A percentile compares a stretch with the other conserved stretches of the same genome.
phyloP scores from a whole-genome alignment of 2,329 filamentous ascomycete species.

The Fusarium kyushuense region DNA sequence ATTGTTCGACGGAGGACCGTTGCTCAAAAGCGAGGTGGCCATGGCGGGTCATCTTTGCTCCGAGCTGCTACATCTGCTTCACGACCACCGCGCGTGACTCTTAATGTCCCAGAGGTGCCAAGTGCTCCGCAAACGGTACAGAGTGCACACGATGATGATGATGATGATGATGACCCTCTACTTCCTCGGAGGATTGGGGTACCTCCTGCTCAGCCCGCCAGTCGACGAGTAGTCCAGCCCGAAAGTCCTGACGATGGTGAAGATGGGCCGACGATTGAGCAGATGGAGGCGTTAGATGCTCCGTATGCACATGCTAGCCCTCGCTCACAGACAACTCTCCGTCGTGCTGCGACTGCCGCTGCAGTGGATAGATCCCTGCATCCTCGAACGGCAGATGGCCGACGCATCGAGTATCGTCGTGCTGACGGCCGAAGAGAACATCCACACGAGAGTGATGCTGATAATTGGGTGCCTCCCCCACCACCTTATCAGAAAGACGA shows the following conservation, averaged over 20 bases:
- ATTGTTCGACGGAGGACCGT: conserved; percentile 81
- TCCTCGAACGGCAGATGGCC: conserved; percentile 65
- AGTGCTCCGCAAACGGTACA: conserved; percentile 44
- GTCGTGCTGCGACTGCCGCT: conserved; percentile 80
- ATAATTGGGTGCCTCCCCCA: conserved; percentile 89
- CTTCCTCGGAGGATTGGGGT: conserved; percentile 62
- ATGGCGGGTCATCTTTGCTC: conserved; percentile 58
- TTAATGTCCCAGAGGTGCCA: conserved; percentile 51
- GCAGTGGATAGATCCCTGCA: conserved; percentile 77
- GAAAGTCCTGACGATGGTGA: conserved; percentile 54
- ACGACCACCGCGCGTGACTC: conserved; percentile 43
- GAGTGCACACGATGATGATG: conserved; percentile 51
- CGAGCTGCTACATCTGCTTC: conserved; percentile 61
- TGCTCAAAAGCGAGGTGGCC: conserved; percentile 67
- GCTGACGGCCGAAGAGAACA: conserved; percentile 78
- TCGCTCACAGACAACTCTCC: conserved; percentile 76
- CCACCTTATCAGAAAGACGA: conserved; percentile 81
- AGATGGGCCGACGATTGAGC: conserved; percentile 64
- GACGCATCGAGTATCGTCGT: conserved; percentile 72
- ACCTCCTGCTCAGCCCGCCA: conserved; percentile 26
- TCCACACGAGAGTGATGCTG: conserved; percentile 87
- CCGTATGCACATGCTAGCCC: conserved; percentile 80
- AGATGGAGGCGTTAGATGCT: conserved; percentile 73
- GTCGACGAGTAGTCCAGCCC: conserved; percentile 32
- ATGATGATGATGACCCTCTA: conserved; percentile 63